These are phyloP conservation scores for Metschnikowia hibisci DNA, from an alignment of 805 yeast genomes.

Conservation along the genomic window DNA sequence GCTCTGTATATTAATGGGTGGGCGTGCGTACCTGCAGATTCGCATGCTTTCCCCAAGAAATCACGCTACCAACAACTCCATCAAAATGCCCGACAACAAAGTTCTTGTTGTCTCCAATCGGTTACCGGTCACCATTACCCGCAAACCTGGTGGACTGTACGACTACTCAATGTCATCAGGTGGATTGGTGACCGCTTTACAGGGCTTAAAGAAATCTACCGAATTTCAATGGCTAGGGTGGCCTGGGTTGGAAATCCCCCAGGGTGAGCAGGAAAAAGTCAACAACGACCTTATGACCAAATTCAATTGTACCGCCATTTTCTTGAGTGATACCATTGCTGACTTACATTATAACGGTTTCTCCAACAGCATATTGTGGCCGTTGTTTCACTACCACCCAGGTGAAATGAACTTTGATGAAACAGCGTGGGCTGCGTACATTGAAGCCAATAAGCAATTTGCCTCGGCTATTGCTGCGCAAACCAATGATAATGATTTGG, in stretches of 20 bases:
- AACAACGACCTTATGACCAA: constrained; percentile 65
- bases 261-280: constrained; percentile 64
- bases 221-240: constrained; percentile 98
- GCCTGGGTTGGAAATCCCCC: constrained; percentile 87
- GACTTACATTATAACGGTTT: constrained; percentile 97
- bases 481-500: constrained; percentile 76
- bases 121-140: constrained; percentile 86
- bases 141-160: constrained; percentile 59
- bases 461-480: constrained; percentile 67
- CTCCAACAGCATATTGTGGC: constrained; percentile 94
- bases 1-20: too few relatives aligned
- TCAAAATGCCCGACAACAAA: constrained; percentile 44
- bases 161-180: constrained; percentile 93
- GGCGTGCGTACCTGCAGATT: constrained; percentile 3
- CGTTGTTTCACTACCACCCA: constrained; percentile 96
- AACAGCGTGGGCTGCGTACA: constrained; percentile 95
- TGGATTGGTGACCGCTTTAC: constrained; percentile 92
- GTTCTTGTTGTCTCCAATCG: constrained; percentile 92
- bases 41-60: constrained; percentile 2
- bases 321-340: constrained; percentile 81
- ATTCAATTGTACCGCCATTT: constrained; percentile 89
- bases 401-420: constrained; percentile 99
- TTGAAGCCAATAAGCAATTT: constrained; percentile 83
- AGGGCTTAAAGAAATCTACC: constrained; percentile 78
- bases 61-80: constrained; percentile 1